Evolutionary conservation across 345 rosid genomes (phyloP).

Genomic region (Populus ilicifolia): DNA sequence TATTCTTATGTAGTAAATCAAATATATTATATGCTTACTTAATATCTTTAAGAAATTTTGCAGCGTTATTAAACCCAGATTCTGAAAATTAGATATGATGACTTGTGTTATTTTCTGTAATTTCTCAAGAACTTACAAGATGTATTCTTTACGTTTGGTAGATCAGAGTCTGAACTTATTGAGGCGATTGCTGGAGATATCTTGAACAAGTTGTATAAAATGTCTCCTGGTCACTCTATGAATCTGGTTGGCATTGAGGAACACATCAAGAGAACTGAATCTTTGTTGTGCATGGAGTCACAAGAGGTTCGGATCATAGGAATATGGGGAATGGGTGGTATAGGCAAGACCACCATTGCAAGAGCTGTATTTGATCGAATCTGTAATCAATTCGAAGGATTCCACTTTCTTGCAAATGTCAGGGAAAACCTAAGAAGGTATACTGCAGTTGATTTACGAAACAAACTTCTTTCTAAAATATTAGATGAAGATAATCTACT

Average conservation of each 20-base stretch:
- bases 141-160: background rate
- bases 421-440: background rate
- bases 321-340: too few relatives aligned
- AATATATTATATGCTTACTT: too few relatives aligned
- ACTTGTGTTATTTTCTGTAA: too few relatives aligned
- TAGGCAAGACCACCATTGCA: conserved; percentile 13
- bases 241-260: conserved; percentile 11
- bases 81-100: too few relatives aligned
- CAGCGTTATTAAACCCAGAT: too few relatives aligned
- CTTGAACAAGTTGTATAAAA: background rate
- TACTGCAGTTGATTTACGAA: background rate
- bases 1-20: too few relatives aligned
- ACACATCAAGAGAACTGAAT: background rate
- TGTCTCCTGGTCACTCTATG: background rate
- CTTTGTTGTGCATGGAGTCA: too few relatives aligned
- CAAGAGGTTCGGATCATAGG: too few relatives aligned
- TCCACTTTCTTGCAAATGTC: conserved; percentile 9
- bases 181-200: background rate
- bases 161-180: conserved; percentile 4
- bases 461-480: background rate
- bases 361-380: conserved; percentile 1
- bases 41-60: too few relatives aligned
- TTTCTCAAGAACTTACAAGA: too few relatives aligned
- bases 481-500: background rate
- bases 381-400: conserved; percentile 4